Conservation (phyloP, 768 basidiomycete genomes). For the Lanmaoa rubissima region DNA sequence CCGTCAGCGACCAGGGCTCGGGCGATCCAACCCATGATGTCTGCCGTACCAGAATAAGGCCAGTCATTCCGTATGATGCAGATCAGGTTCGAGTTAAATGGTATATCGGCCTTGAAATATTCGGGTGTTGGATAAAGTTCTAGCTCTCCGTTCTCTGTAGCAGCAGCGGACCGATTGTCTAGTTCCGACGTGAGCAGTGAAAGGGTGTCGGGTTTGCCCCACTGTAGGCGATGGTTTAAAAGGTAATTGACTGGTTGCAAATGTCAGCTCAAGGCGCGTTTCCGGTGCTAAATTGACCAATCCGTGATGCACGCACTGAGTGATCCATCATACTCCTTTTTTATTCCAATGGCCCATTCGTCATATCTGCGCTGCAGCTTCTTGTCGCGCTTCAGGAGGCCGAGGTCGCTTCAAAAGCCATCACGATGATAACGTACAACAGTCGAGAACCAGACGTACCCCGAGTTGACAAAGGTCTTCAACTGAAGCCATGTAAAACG, state of each 20-base stretch:
- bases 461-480: slow-evolving; percentile 76
- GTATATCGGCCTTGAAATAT: slow-evolving; percentile 67
- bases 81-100: slow-evolving; percentile 45
- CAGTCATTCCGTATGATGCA: slow-evolving; percentile 82
- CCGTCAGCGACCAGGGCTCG: not conserved
- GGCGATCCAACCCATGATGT: not conserved
- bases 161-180: slow-evolving; percentile 33
- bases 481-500: slow-evolving; percentile 76
- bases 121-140: slow-evolving; percentile 31
- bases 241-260: slow-evolving; percentile 62
- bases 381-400: slow-evolving; percentile 72
- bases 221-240: slow-evolving; percentile 64
- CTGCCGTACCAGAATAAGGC: slow-evolving; percentile 73
- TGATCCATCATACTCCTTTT: slow-evolving; percentile 64
- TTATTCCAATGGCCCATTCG: slow-evolving; percentile 54
- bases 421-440: not conserved
- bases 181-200: slow-evolving; percentile 58
- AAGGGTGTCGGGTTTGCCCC: slow-evolving; percentile 68
- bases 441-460: slow-evolving; percentile 40
- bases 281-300: not conserved
- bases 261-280: not conserved
- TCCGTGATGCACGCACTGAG: slow-evolving; percentile 46
- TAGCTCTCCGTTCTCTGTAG: not conserved
- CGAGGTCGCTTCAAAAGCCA: slow-evolving; percentile 60
- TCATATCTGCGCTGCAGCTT: slow-evolving; percentile 67